A percentile compares a stretch with the other conserved stretches of the same genome.
phyloP scores from a whole-genome alignment of 768 basidiomycete genomes.

The Trametes cubensis region DNA sequence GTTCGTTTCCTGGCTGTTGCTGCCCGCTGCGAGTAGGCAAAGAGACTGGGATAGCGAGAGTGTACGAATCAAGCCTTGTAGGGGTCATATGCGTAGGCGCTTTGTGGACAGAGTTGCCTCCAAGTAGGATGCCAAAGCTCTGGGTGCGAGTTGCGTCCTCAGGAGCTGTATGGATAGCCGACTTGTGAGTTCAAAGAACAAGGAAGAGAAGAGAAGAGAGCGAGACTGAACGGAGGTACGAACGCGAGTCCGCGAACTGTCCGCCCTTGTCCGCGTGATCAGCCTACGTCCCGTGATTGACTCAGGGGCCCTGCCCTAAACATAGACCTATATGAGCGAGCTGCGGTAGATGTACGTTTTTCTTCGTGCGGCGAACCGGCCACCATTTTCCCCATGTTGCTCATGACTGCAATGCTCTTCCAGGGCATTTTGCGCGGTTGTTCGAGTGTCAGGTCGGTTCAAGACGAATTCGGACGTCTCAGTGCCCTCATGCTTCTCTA shows the following conservation, averaged over 20 bases:
- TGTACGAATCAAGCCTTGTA: not conserved
- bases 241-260: too few relatives aligned
- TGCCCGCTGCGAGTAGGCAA: not conserved
- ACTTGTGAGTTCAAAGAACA: too few relatives aligned
- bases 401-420: constrained; percentile 61
- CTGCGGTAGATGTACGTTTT: constrained; percentile 11
- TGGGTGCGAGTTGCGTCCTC: too few relatives aligned
- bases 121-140: too few relatives aligned
- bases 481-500: constrained; percentile 70
- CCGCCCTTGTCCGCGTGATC: too few relatives aligned
- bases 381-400: constrained; percentile 85
- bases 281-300: constrained; percentile 2
- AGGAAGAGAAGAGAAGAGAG: too few relatives aligned
- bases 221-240: too few relatives aligned
- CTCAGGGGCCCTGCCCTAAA: constrained; percentile 16
- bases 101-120: too few relatives aligned
- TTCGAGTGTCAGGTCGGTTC: constrained; percentile 91
- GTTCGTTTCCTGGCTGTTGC: not conserved
- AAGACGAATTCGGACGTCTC: constrained; percentile 76
- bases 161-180: too few relatives aligned
- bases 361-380: constrained; percentile 83
- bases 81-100: constrained; percentile 2
- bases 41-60: constrained; percentile 16
- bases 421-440: constrained; percentile 54
- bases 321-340: not conserved